Percentiles rank a stretch among this genome's conserved stretches.
These are phyloP conservation scores for Vanderwaltozyma tropicalis DNA, from an alignment of 805 yeast genomes.

Conservation along the genomic window DNA sequence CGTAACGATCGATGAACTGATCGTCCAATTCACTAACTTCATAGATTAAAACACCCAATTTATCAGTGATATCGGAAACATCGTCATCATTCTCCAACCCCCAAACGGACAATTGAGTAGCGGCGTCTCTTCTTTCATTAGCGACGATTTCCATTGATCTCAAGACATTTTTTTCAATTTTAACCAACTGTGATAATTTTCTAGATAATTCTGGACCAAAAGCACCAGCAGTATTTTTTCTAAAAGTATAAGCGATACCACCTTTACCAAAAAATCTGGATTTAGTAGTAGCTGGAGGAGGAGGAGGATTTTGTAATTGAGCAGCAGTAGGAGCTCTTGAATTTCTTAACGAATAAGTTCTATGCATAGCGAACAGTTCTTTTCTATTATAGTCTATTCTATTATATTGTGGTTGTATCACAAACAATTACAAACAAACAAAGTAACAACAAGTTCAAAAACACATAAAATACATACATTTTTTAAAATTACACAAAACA, in stretches of 20 bases:
- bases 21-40: conserved; percentile 83
- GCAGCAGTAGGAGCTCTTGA: conserved; percentile 96
- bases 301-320: conserved; percentile 90
- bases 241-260: conserved; percentile 42
- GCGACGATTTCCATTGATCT: conserved; percentile 70
- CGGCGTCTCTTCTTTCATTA: conserved; percentile 69
- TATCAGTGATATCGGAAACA: conserved; percentile 77
- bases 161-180: conserved; percentile 74
- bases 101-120: conserved; percentile 75
- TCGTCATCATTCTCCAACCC: conserved; percentile 83
- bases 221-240: conserved; percentile 66
- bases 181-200: conserved; percentile 62
- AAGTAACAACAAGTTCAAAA: no score
- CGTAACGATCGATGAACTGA: conserved; percentile 77
- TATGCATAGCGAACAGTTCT: conserved; percentile 53
- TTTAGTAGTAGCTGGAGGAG: conserved; percentile 77
- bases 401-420: no score
- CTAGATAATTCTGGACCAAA: conserved; percentile 74
- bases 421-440: no score
- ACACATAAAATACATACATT: no score
- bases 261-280: conserved; percentile 86
- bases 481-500: no score
- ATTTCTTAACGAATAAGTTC: conserved; percentile 95
- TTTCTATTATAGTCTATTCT: background rate
- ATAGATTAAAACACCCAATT: conserved; percentile 70